These are phyloP conservation scores for Colletotrichum echinochloae DNA, from an alignment of 2,329 filamentous ascomycete genomes.

Conservation along the genomic window DNA sequence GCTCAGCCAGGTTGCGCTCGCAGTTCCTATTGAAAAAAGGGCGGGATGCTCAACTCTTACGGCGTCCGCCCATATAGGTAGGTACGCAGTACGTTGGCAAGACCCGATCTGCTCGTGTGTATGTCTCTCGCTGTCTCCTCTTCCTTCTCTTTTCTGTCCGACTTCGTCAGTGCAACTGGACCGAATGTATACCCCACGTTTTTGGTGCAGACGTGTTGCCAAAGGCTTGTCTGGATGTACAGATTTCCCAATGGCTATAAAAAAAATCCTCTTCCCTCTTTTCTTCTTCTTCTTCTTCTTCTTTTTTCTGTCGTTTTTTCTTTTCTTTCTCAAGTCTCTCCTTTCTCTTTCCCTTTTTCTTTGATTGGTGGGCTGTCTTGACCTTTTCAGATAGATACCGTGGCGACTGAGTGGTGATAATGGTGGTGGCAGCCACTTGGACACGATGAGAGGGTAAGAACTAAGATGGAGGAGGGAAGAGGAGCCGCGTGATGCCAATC, in stretches of 20 bases:
- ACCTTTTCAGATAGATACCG: background rate
- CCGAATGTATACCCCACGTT: slow-evolving; percentile 27
- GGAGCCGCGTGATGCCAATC: slow-evolving; percentile 12
- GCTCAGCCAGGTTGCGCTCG: slow-evolving; percentile 29
- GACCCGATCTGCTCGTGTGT: slow-evolving; percentile 22
- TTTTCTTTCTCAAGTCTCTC: background rate
- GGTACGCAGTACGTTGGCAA: background rate
- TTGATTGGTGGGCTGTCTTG: background rate
- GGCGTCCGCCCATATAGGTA: background rate
- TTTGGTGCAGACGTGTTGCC: slow-evolving; percentile 26
- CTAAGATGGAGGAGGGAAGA: slow-evolving; percentile 15
- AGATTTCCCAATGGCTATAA: background rate
- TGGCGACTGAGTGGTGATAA: background rate
- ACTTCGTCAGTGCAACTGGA: slow-evolving; percentile 7
- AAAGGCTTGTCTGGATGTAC: background rate
- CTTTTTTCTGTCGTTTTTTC: background rate
- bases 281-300: background rate
- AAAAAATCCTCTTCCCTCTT: too few relatives aligned
- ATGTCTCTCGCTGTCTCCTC: slow-evolving; percentile 2
- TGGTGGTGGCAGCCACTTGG: slow-evolving; percentile 3
- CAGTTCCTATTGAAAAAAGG: slow-evolving; percentile 39
- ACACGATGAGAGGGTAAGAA: slow-evolving; percentile 3
- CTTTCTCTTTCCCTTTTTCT: background rate
- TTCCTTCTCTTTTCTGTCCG: background rate
- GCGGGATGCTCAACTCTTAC: slow-evolving; percentile 33